Evolutionary conservation across 2,329 filamentous ascomycete species (phyloP).

Genomic region (Sporothrix variecibatus): DNA sequence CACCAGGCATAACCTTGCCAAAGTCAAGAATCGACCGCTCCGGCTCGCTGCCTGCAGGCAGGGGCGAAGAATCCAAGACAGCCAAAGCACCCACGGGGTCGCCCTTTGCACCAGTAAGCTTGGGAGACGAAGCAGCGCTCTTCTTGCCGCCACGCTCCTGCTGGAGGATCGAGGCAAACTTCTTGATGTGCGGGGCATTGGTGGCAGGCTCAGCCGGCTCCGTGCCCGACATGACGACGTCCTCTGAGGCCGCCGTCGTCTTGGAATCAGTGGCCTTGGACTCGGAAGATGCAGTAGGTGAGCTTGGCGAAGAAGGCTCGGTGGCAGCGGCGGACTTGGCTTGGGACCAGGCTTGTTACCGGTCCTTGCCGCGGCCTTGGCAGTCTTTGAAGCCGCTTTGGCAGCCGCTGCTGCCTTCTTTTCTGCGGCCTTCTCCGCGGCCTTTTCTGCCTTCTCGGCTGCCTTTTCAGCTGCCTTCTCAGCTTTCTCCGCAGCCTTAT

Average conservation of each 20-base stretch:
- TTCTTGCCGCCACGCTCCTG: conserved; percentile 47
- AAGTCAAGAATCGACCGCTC: conserved; percentile 64
- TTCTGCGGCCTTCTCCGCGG: conserved; percentile 16
- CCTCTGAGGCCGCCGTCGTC: conserved; percentile 34
- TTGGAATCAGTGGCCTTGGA: conserved; percentile 28
- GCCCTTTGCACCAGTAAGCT: conserved; percentile 53
- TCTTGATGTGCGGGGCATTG: conserved; percentile 42
- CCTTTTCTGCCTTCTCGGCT: conserved; percentile 16
- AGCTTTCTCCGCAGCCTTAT: conserved; percentile 26
- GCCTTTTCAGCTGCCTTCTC: conserved; percentile 24
- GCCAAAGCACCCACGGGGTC: conserved; percentile 34
- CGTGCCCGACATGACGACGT: conserved; percentile 32
- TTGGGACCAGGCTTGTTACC: conserved; percentile 22
- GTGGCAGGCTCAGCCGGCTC: conserved; percentile 23
- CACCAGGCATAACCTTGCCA: conserved; percentile 59
- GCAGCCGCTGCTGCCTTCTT: conserved; percentile 26
- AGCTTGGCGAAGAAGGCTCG: background rate
- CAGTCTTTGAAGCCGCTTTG: conserved; percentile 26
- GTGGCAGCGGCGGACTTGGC: conserved; percentile 8
- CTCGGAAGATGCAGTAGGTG: background rate
- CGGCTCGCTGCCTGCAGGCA: conserved; percentile 39
- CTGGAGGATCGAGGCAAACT: conserved; percentile 47
- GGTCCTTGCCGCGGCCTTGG: conserved; percentile 28
- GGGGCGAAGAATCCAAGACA: conserved; percentile 34
- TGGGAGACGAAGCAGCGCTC: conserved; percentile 50